Base-by-base conservation (phyloP, 345 rosid genomes). In the Nephelium lappaceum region DNA sequence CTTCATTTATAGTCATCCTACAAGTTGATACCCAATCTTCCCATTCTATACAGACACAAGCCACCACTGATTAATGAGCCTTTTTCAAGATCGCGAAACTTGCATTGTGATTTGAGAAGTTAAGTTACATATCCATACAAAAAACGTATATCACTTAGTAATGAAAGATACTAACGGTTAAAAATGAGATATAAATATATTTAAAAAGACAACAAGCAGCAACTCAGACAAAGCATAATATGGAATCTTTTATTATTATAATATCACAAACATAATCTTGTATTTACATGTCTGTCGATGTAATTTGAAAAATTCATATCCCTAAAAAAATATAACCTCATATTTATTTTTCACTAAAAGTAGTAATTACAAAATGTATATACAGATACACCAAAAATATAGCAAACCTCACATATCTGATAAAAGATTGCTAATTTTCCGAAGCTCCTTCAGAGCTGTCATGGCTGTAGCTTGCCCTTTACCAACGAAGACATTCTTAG, bases 381-480 rank as follows among this genome's bases (percentile, higher is more conserved):
- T 84, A 83, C 84, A 88, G 24, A 71, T 68, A 70, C 84, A 68
- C 67, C 43, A 41, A 45, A 76, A 85, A 16, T 57, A 31, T 64
- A 81, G 64, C 31, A 72, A 83, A 84, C 21, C 86, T 96, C 91
- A 94, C 98, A 91, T 94, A 82, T 96, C 95, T n/a, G 92, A 89
- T 73, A 96, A 88, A 62, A 93, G 85, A 83, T 91, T 93, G 93
- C 99, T 96, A 75, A 96, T 94, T 83, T 91, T 93, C 77, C 98
- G 86, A 66, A 96, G 98, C 92, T 94, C 99, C 62, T 87, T 91
- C 51, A 96, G 91, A 69, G 99, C 99, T 73, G 95, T 79, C 83
- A 93, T 72, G 38, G 98, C 98, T 3, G 97, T 96, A 61, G 80
- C 91, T 83, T 94, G 99, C 49, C 97, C 93, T 84, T 91, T 94